Conservation (phyloP, 371 early-diverging fungal species). For the Globomyces sp. region DNA sequence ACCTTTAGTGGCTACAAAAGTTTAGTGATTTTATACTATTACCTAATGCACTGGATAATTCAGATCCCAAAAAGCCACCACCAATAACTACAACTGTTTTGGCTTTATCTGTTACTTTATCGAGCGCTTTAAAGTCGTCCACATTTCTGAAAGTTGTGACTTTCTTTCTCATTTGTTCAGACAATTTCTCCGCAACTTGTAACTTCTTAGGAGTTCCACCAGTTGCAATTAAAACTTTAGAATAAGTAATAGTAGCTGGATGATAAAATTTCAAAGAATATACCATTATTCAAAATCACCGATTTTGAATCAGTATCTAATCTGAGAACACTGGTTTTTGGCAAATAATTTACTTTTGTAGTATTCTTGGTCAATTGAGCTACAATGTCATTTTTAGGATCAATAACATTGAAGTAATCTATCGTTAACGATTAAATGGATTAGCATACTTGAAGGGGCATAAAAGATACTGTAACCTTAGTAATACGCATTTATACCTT, state of each 20-base stretch:
- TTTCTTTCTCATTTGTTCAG: constrained; percentile 33
- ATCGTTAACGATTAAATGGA: too few species aligned
- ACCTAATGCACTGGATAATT: constrained; percentile 69
- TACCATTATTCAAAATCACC: constrained; percentile 58
- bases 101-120: constrained; percentile 40
- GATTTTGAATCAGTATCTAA: constrained; percentile 64
- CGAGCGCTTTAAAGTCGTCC: constrained; percentile 60
- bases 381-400: background rate
- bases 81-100: constrained; percentile 69
- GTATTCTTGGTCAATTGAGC: background rate
- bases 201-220: constrained; percentile 67
- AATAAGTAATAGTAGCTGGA: constrained; percentile 35
- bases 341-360: constrained; percentile 49
- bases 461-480: constrained; percentile 36
- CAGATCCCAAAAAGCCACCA: constrained; percentile 76
- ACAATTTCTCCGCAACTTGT: constrained; percentile 34
- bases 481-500: background rate
- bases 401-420: too few species aligned
- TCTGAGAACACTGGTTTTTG: constrained; percentile 42
- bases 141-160: constrained; percentile 66
- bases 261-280: too few species aligned
- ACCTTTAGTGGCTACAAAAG: too few species aligned
- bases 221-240: constrained; percentile 71
- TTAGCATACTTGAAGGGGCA: constrained; percentile 26
- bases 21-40: constrained; percentile 25